Evolutionary conservation across 2,329 filamentous ascomycete species (phyloP), one percentile per base, ranked within the genome.

Genomic region (Dothistroma septosporum): DNA sequence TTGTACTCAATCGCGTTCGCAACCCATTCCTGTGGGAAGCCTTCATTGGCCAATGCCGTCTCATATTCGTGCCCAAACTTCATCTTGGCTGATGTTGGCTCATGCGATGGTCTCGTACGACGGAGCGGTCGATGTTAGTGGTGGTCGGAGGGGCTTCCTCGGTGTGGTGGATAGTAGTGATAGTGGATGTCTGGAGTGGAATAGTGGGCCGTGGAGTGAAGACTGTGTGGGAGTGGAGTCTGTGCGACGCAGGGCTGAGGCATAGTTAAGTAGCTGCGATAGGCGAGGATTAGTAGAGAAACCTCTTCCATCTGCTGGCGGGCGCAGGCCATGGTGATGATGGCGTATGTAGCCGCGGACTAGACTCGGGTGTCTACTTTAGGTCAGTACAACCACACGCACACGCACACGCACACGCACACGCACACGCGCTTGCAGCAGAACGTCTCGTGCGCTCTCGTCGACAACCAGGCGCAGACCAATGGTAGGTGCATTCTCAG

Each of bases 31-130:
- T 83, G 77, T 8, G 91, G 91, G 72, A 91, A 96, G 65, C 84
- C 88, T 80, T 90, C 88, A 65, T 80, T 83, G 64, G 84, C 80
- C 63, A 96, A 81, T 54, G 83, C 82, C 68, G 87, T 83, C 72
- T 87, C 85, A 73, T 91, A 94, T 70, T 87, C 84, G 72, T 89
- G 89, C 31, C 87, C 90, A 76, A 95, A 96, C 81, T 96, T 96
- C 91, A 96, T 96, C 64, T 46, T 68, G 58, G 52, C 41, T 55
- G 54, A 49, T 31, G 33, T 32, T 49, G 46, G 22, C 31, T 54
- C 35, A n/a, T 54, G 37, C 24, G 22, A 14, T 19, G 22, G 48
- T 44, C 3, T 31, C 21, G 56, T 35, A 14, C 28, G 16, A 9
- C 10, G n/a, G 12, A 5, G 56, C 28, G 32, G 56, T n/a, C 44